These are phyloP conservation scores for Saposhnikovia divaricata DNA, from an alignment of 129 eudicot species.

Conservation along the genomic window DNA sequence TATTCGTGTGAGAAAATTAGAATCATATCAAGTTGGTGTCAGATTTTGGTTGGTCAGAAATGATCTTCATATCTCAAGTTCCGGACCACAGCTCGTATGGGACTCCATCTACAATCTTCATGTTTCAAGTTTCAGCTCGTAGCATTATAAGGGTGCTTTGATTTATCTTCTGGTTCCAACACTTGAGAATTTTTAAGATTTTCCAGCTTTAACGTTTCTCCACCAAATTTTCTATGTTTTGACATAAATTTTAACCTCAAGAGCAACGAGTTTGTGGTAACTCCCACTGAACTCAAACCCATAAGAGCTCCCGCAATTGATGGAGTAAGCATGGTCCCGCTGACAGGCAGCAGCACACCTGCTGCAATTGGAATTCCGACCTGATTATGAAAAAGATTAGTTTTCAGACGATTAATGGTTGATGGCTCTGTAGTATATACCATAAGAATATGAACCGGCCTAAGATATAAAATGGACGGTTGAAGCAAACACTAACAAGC, in stretches of 20 bases:
- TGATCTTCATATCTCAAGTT: background rate
- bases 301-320: constrained; percentile 95
- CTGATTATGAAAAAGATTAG: constrained; percentile 27
- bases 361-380: constrained; percentile 96
- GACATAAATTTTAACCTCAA: constrained; percentile 60
- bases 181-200: constrained; percentile 10
- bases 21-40: background rate
- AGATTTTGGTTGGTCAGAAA: background rate
- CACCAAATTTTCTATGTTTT: constrained; percentile 25
- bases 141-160: constrained; percentile 34
- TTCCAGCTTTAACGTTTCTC: constrained; percentile 10
- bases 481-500: background rate
- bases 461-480: background rate
- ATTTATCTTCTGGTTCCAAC: constrained; percentile 27
- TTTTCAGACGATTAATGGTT: background rate
- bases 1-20: background rate
- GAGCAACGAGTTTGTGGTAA: constrained; percentile 84
- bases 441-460: constrained; percentile 5
- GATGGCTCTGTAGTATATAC: constrained; percentile 11
- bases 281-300: constrained; percentile 95
- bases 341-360: constrained; percentile 71
- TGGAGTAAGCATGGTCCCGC: constrained; percentile 90
- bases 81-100: background rate
- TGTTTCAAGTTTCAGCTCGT: constrained; percentile 13
- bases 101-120: background rate